Percentiles rank a stretch among this genome's conserved stretches.
Conservation (phyloP, 306 rosid genomes). For the Vicia faba region DNA sequence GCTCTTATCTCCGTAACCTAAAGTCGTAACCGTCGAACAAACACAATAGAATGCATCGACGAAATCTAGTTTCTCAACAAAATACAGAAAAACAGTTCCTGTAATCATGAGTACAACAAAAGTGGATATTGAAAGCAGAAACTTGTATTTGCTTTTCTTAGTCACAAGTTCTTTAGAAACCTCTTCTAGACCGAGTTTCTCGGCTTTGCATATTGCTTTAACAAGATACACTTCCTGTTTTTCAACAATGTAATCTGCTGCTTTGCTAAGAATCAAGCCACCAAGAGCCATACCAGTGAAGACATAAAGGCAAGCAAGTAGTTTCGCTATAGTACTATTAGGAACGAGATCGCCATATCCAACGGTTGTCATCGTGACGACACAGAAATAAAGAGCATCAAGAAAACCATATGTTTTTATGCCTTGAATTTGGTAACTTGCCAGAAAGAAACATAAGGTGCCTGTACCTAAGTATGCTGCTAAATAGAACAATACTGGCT, state of each 20-base stretch:
- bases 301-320: constrained; percentile 74
- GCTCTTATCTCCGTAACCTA: constrained; percentile 87
- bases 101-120: constrained; percentile 50
- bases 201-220: constrained; percentile 48
- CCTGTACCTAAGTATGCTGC: constrained; percentile 65
- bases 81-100: constrained; percentile 58
- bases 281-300: constrained; percentile 72
- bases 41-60: constrained; percentile 78
- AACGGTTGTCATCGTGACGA: constrained; percentile 88
- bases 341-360: constrained; percentile 96
- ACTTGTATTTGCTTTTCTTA: constrained; percentile 59
- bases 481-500: constrained; percentile 46
- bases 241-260: constrained; percentile 76
- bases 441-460: constrained; percentile 65
- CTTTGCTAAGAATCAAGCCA: constrained; percentile 71
- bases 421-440: constrained; percentile 60
- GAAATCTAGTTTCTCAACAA: constrained; percentile 56
- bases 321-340: constrained; percentile 55
- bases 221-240: constrained; percentile 71
- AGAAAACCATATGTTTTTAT: constrained; percentile 61
- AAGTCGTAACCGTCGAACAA: constrained; percentile 80
- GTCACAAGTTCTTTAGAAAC: constrained; percentile 51
- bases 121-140: constrained; percentile 43
- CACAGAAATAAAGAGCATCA: constrained; percentile 79
- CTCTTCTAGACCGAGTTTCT: constrained; percentile 38